Conservation (phyloP, 2,329 filamentous ascomycete genomes). For the Cryoendolithus antarcticus region DNA sequence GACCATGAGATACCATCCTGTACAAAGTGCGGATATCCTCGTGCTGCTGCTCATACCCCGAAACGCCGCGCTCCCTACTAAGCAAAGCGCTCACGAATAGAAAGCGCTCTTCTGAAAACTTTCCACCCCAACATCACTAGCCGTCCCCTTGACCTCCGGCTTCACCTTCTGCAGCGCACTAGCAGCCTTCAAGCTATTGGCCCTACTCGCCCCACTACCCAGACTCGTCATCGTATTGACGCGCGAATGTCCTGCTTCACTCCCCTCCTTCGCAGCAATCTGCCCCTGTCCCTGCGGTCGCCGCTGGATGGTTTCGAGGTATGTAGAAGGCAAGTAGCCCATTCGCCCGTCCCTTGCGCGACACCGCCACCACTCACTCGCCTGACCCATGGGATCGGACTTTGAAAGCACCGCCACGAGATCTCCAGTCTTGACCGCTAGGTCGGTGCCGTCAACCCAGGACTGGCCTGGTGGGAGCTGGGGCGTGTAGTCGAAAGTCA, state of each 20-base stretch:
- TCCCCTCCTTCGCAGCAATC: conserved; percentile 32
- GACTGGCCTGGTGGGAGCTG: conserved; percentile 43
- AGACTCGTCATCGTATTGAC: conserved; percentile 43
- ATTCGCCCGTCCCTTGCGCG: conserved; percentile 78
- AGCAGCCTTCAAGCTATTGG: conserved; percentile 35
- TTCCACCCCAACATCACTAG: conserved; percentile 53
- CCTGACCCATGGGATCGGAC: conserved; percentile 79
- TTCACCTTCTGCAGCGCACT: conserved; percentile 21
- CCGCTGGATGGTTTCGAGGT: conserved; percentile 64
- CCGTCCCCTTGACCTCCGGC: conserved; percentile 34
- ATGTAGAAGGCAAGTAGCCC: conserved; percentile 84
- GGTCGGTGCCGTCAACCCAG: conserved; percentile 57
- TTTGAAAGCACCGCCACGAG: conserved; percentile 89
- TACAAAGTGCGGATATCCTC: too few species aligned
- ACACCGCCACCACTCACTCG: conserved; percentile 96
- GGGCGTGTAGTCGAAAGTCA: conserved; percentile 86
- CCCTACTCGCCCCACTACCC: conserved; percentile 24
- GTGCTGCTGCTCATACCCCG: too few species aligned
- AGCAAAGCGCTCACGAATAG: conserved; percentile 44
- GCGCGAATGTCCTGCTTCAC: conserved; percentile 35
- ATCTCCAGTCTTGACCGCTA: conserved; percentile 88
- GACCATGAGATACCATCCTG: too few species aligned
- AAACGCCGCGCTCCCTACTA: too few species aligned
- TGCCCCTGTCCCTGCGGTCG: conserved; percentile 32
- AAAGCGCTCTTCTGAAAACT: conserved; percentile 61